Base-by-base conservation (phyloP, 306 rosid species). In the Castanea crenata region DNA sequence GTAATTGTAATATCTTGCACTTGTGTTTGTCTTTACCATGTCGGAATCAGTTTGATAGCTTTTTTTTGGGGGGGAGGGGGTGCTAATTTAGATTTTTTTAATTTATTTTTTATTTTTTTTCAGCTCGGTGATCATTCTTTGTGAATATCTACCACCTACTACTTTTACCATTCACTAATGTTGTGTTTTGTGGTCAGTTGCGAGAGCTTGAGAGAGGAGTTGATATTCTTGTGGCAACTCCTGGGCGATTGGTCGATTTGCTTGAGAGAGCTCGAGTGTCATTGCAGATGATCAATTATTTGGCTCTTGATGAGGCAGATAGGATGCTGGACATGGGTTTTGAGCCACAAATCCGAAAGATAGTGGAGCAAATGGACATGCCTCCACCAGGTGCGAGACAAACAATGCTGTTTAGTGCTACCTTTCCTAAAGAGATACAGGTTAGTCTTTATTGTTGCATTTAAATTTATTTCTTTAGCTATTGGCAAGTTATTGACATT, bases 281-380 rank as follows among this genome's bases (percentile, higher is more conserved):
- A 3, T 81, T 93, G 82, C 87, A 89, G 87, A 88, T 88, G 94
- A 84, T 87, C 80, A 82, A 79, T 71, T 91, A 93, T 79, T 82
- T 93, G 85, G 98, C 96, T 29, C 91, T 93, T 76, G 98, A 93
- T 58, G 98, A 93, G 88, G 98, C 98, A 57, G 97, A 93, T 82
- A 86, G 98, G 79, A 93, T 93, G 98, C 89, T 93, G 82, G 98
- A 93, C 80, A 93, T 93, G 98, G 98, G 98, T 73, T 93, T 93
- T 85, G 98, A 93, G 85, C 98, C 98, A 81, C 97, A 93, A 86
- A 93, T 93, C 57, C 90, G 97, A 77, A 91, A 88, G 75, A 91
- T 93, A 54, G 97, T 93, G 76, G 88, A 93, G 55, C 92, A 93
- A 85, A 88, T 89, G 93, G 97, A 91, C 85, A 93, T 93, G 97